Base-by-base conservation (phyloP, 176 grass and related monocot genomes). In the Triticum urartu region DNA sequence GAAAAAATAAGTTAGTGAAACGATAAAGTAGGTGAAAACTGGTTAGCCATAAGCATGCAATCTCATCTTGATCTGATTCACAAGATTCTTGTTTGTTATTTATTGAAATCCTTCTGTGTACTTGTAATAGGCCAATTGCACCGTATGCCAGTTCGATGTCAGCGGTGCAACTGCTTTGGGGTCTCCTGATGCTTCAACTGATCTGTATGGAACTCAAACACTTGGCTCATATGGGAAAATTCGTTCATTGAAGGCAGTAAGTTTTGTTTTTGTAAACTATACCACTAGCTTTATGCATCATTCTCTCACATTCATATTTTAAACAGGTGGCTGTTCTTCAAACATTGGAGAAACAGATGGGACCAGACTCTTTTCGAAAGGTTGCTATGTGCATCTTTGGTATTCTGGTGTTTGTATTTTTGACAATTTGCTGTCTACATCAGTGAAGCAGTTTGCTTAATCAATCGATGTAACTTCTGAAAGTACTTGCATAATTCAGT, bases 261-360 rank as follows among this genome's bases (percentile, higher is more conserved):
- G 91, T 85, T 87, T 72, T 84, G 47, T 69, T 60, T 17, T 68
- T 75, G 82, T 59, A 2, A 79, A 67, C 17, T 75, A 28, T 60
- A 56, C 45, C 83, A 60, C 42, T 68, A 39, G 22, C n/a, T 75
- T 83, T 60, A 77, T 86, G 35, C n/a, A 71, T 72, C 35, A 14
- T 75, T 87, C 35, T 82, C 78, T 90, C 35, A 73, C 43, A 80
- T 78, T 72, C 75, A 15, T 88, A 22, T 81, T 86, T 56, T 72
- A 75, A 87, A 86, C 87, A 98, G 97, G 89, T 95, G 42, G 86
- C 97, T 72, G 90, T 98, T 84, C 90, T 98, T 86, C 93, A 98
- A 92, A 98, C 95, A 94, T 83, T 98, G 87, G 97, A 98, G 89
- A 98, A 98, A 79, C 97, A 98, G 69, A 98, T 98, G 94, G 97